A percentile compares a stretch with the other conserved stretches of the same genome.
phyloP scores from a whole-genome alignment of 2,329 filamentous ascomycete genomes.

The Fusarium bactridioides region DNA sequence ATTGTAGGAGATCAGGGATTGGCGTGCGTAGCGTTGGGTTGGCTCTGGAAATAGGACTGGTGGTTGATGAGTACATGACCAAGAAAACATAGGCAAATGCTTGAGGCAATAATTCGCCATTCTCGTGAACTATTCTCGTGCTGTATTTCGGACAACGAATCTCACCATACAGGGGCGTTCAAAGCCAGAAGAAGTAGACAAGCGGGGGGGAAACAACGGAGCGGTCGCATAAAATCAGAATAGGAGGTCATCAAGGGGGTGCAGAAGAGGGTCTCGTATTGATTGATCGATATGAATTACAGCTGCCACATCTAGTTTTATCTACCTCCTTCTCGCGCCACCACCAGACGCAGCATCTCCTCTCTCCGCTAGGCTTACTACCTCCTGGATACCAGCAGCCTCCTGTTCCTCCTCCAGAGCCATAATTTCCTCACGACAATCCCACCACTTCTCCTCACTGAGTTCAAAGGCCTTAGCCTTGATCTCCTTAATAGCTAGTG shows the following conservation, averaged over 20 bases:
- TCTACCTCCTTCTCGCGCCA: slow-evolving; percentile 46
- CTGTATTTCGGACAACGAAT: neutral
- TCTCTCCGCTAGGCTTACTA: slow-evolving; percentile 84
- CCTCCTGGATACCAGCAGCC: slow-evolving; percentile 91
- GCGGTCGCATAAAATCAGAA: neutral
- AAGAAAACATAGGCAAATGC: neutral
- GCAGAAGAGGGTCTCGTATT: neutral
- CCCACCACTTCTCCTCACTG: slow-evolving; percentile 99
- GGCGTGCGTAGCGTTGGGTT: slow-evolving; percentile 7
- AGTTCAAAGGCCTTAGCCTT: slow-evolving; percentile 89
- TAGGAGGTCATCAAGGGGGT: no score
- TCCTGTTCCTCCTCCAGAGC: slow-evolving; percentile 95
- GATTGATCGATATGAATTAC: neutral
- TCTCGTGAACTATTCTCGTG: neutral
- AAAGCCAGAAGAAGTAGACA: neutral
- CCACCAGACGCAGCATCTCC: slow-evolving; percentile 58
- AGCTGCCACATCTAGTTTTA: neutral
- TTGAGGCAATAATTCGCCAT: neutral
- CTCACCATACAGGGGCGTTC: neutral
- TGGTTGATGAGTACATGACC: neutral
- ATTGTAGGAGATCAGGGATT: neutral
- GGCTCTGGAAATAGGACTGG: neutral
- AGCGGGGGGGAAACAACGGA: neutral
- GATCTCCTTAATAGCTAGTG: slow-evolving; percentile 85
- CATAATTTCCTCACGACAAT: slow-evolving; percentile 91